Evolutionary conservation across 176 grass and related monocot genomes (phyloP).

Genomic region (Poa pratensis): DNA sequence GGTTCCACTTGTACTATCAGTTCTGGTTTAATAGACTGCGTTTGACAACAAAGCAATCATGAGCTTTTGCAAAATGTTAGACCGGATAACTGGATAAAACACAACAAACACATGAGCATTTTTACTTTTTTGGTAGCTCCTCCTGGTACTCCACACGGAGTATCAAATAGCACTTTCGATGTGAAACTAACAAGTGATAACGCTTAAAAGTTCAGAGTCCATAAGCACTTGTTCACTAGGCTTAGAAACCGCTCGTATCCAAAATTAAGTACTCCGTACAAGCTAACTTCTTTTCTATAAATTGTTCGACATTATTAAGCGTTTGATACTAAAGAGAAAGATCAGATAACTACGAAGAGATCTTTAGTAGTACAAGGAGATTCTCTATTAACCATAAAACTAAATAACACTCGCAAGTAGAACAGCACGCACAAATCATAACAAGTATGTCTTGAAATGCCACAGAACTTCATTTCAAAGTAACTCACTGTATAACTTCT

Average conservation of each 20-base stretch:
- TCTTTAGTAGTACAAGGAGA: neutral
- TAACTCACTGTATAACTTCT: neutral
- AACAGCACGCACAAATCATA: neutral
- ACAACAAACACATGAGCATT: neutral
- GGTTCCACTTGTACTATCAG: slow-evolving; percentile 68
- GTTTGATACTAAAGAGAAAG: neutral
- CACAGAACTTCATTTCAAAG: neutral
- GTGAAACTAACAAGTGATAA: slow-evolving; percentile 33
- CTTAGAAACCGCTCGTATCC: neutral
- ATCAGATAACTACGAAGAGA: slow-evolving; percentile 1
- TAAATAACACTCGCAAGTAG: neutral
- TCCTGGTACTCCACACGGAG: neutral
- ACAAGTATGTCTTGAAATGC: slow-evolving; percentile 4
- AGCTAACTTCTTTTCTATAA: slow-evolving; percentile 18
- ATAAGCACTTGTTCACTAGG: neutral
- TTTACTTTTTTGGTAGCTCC: slow-evolving; percentile 4
- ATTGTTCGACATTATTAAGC: neutral
- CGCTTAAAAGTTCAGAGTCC: slow-evolving; percentile 9
- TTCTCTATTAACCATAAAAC: neutral
- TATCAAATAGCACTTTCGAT: neutral
- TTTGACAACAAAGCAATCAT: slow-evolving; percentile 26
- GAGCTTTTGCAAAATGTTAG: slow-evolving; percentile 30
- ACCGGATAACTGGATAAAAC: neutral
- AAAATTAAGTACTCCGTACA: neutral
- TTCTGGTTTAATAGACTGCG: slow-evolving; percentile 64